Percentiles rank a stretch among this genome's conserved stretches.
These are phyloP conservation scores for Mimosa pudica DNA, from an alignment of 306 rosid species.

Conservation along the genomic window DNA sequence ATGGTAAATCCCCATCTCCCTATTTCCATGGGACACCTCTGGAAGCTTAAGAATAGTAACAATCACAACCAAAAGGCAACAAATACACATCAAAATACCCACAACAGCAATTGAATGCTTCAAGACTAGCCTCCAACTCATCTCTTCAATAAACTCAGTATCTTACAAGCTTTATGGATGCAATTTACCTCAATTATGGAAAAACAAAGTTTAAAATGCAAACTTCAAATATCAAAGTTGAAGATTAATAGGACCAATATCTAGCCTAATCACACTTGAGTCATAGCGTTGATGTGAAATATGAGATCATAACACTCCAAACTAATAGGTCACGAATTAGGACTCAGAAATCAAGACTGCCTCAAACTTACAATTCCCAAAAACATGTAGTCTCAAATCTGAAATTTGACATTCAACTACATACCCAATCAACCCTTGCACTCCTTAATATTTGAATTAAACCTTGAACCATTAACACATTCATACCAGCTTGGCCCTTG, in stretches of 20 bases:
- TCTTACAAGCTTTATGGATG: neutral
- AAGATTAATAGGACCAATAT: neutral
- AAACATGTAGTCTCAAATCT: too few species aligned
- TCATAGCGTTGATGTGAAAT: neutral
- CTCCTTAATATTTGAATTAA: too few species aligned
- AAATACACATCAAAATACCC: conserved; percentile 46
- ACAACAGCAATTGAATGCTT: conserved; percentile 57
- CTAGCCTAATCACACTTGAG: neutral
- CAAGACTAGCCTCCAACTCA: conserved; percentile 47
- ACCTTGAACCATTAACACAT: too few species aligned
- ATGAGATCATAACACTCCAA: neutral
- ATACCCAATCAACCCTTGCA: too few species aligned
- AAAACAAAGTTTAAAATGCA: neutral
- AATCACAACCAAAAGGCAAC: conserved; percentile 48
- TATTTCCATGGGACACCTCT: conserved; percentile 37
- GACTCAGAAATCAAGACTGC: neutral
- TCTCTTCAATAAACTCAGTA: conserved; percentile 31
- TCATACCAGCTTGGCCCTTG: too few species aligned
- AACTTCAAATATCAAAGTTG: neutral
- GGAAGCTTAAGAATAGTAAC: conserved; percentile 66
- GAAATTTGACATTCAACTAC: too few species aligned
- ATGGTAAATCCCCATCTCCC: conserved; percentile 42
- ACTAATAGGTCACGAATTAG: neutral
- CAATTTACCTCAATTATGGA: conserved; percentile 16
- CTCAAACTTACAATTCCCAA: too few species aligned